Conservation (phyloP, 2,329 filamentous ascomycete genomes). For the Trichoderma koningiopsis region DNA sequence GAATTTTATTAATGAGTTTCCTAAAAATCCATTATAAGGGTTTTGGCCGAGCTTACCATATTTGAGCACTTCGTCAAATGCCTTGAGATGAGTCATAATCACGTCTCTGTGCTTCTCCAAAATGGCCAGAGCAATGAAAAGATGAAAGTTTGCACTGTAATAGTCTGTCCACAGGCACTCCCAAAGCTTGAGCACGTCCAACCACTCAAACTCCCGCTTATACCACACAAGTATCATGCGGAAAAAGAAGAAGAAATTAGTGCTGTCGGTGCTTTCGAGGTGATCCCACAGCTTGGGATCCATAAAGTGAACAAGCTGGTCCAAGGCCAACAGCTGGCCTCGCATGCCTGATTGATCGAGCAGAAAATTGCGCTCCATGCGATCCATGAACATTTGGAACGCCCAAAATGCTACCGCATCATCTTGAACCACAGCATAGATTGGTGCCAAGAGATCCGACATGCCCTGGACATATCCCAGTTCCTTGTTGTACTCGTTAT, state of each 20-base stretch:
- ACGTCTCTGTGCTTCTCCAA: slow-evolving; percentile 94
- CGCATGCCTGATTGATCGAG: slow-evolving; percentile 97
- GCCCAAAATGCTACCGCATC: slow-evolving; percentile 97
- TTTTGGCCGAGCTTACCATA: slow-evolving; percentile 66
- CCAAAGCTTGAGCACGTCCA: slow-evolving; percentile 85
- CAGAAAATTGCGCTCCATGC: slow-evolving; percentile 97
- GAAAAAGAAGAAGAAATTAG: slow-evolving; percentile 99
- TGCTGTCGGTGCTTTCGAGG: slow-evolving; percentile 85
- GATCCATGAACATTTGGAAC: slow-evolving; percentile 93
- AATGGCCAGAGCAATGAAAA: slow-evolving; percentile 92
- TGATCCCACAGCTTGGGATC: slow-evolving; percentile 93
- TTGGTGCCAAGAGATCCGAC: slow-evolving; percentile 92
- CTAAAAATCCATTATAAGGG: neutral
- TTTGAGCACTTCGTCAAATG: slow-evolving; percentile 97
- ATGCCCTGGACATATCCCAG: slow-evolving; percentile 98
- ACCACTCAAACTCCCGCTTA: slow-evolving; percentile 93
- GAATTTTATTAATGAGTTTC: neutral
- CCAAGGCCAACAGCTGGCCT: slow-evolving; percentile 82
- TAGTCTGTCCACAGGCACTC: slow-evolving; percentile 95
- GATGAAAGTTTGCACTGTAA: slow-evolving; percentile 83
- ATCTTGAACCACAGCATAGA: slow-evolving; percentile 97
- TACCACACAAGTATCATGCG: slow-evolving; percentile 99
- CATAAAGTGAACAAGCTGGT: slow-evolving; percentile 95
- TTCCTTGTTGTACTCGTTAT: slow-evolving; percentile 96
- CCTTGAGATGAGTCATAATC: slow-evolving; percentile 90